Evolutionary conservation across 192 early-diverging fungal species (phyloP), one percentile per base, ranked within the genome.

Genomic region (Gryganskiella cystojenkinii): DNA sequence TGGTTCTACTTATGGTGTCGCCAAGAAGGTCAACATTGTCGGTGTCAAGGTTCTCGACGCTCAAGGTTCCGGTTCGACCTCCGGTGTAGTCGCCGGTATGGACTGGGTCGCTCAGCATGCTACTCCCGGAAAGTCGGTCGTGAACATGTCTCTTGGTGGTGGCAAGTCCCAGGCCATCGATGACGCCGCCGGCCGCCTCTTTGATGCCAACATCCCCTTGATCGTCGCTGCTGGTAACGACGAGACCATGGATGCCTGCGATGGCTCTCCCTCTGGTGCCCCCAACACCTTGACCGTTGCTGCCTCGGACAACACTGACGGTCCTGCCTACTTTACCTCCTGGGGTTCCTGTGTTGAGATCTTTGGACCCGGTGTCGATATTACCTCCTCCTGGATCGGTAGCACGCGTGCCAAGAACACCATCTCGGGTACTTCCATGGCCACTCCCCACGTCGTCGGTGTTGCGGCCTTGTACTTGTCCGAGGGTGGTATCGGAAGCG

Each of bases 61-160:
- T 34, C 55, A 79, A 28, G 87, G 84, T 4, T 63, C 52, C 9
- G 88, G 88, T 15, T 47, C 61, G 37, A 74, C 64, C 56, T 53
- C 59, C 3, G 67, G 71, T 45, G 70, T 89, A 14, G 62, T 87
- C 30, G 88, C 87, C 69, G 85, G 95, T 61, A 92, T 96, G 37
- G 91, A 95, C 76, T 96, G 96, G 84, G 85, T 87, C 53, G 92
- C 91, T 7, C 72, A 89, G 22, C 70, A 91, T 33, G 90, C 95
- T 15, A 92, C 94, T 19, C 90, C 96, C 83, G 96, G 95, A 85
- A 95, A 96, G n/a, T 79, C 13, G 27, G 61, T 64, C 19, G 49
- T 46, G 11, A 11, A 11, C 37, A 14, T 31, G n/a, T 42, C 42
- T n/a, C 6, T 34, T 20, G 25, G n/a, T 24, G 43, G 37, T 15